These are phyloP conservation scores for Arabidopsis hybrid DNA, from an alignment of 441 rosid species.

Conservation along the genomic window DNA sequence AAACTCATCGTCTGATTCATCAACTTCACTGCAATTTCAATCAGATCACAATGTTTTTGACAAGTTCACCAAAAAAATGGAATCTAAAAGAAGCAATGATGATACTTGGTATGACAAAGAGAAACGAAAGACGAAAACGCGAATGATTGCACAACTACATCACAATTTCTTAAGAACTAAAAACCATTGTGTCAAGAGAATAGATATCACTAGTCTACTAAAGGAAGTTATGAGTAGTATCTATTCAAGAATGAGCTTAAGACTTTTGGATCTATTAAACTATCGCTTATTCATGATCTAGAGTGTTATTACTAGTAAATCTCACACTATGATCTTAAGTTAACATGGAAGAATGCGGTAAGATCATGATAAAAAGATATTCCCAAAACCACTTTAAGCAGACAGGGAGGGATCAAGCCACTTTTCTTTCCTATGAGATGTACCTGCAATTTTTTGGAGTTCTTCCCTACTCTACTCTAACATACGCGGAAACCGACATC, in stretches of 20 bases:
- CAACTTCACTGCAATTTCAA: slow-evolving; percentile 69
- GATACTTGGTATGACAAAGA: slow-evolving; percentile 1
- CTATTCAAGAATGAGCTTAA: neutral
- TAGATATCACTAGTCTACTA: neutral
- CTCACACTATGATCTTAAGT: slow-evolving; percentile 1
- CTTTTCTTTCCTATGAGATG: neutral
- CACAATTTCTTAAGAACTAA: neutral
- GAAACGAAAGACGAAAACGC: neutral
- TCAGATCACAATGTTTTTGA: slow-evolving; percentile 16
- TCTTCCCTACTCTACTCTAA: neutral
- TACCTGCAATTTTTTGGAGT: neutral
- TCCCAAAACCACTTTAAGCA: neutral
- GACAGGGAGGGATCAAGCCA: neutral
- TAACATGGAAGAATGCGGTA: neutral
- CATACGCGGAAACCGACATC: neutral
- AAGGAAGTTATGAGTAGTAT: neutral
- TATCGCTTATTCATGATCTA: neutral
- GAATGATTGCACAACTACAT: neutral
- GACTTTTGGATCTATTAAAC: neutral
- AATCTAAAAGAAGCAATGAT: neutral
- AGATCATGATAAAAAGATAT: neutral
- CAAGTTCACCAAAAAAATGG: slow-evolving; percentile 9
- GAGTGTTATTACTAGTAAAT: neutral
- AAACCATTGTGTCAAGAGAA: neutral
- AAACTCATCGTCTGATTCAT: slow-evolving; percentile 74